phyloP scores from a whole-genome alignment of 768 basidiomycete genomes.

The Trametes punicea region DNA sequence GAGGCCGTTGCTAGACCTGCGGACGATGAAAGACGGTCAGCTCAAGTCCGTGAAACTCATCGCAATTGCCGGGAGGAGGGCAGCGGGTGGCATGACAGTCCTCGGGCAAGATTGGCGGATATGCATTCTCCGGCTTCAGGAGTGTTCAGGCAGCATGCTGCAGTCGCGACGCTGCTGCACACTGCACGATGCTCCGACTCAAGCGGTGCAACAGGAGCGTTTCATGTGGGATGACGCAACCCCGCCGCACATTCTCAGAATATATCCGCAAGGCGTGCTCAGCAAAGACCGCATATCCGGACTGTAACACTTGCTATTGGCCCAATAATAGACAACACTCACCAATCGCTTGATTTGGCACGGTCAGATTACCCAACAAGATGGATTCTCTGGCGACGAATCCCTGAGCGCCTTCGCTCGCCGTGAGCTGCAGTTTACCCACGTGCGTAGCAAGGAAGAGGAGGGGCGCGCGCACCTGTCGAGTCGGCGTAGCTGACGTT shows the following conservation, averaged over 20 bases:
- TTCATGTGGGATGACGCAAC: too few species aligned
- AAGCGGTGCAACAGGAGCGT: too few species aligned
- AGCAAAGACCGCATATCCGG: background rate
- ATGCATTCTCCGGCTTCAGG: too few species aligned
- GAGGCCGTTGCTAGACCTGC: slow-evolving; percentile 59
- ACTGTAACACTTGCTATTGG: too few species aligned
- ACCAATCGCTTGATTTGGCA: slow-evolving; percentile 68
- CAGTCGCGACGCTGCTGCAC: too few species aligned
- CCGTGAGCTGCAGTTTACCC: background rate
- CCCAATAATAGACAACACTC: slow-evolving; percentile 24
- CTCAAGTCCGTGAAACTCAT: background rate
- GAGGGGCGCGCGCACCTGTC: slow-evolving; percentile 53
- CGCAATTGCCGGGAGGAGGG: background rate
- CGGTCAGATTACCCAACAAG: slow-evolving; percentile 54
- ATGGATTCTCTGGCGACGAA: slow-evolving; percentile 69
- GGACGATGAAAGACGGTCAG: background rate
- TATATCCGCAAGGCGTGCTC: too few species aligned
- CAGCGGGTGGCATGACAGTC: background rate
- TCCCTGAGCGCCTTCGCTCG: slow-evolving; percentile 53
- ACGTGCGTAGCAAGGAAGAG: background rate
- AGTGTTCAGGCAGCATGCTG: too few species aligned
- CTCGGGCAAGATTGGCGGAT: too few species aligned
- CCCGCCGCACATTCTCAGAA: too few species aligned
- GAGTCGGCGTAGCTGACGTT: slow-evolving; percentile 61
- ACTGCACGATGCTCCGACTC: too few species aligned